Base-by-base conservation (phyloP, 2,329 filamentous ascomycete genomes). In the Fusarium albosuccineum region DNA sequence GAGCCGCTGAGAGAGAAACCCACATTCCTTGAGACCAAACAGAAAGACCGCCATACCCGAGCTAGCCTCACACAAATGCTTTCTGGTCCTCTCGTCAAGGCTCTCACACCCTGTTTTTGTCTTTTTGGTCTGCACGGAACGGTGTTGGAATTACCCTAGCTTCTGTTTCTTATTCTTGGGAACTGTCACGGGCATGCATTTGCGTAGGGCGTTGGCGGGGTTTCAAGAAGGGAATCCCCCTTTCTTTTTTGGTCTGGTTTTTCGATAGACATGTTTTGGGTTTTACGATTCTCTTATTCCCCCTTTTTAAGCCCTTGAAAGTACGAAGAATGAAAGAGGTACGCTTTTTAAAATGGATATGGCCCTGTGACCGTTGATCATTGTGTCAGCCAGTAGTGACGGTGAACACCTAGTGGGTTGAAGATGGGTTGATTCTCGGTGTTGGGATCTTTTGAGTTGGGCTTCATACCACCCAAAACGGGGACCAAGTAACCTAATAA, bases 131-230 rank as follows among this genome's bases (percentile, higher is more conserved):
- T 57, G 50, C 57, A 68, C 36, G 41, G 34, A 57, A 65, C 40
- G 60, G 65, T 46, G 60, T 65, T 44, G 37, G 39, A 53, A 10
- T 16, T 41, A 48, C 46, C 52, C 34, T 52, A 54, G 57, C 48
- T 61, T 64, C 60, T 62, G 55, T 67, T 67, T 71, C 60, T 68
- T 58, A n/a, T 68, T 66, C 57, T 68, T 53, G 60, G 66, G 33
- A 37, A 59, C 59, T 70, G 63, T 68, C 42, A 60, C 54, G 65
- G 70, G 60, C 42, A 67, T 73, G 70, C 66, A 73, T 73, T 70
- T 62, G 62, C 63, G 69, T 70, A 59, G 63, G 71, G 71, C 70
- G 71, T 73, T 73, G 63, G 64, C 39, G 70, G 70, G 68, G 68
- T 71, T 71, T 58, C 48, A 49, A 71, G 59, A 60, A 62, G 45